Percentiles rank a stretch among this genome's conserved stretches.
These are phyloP conservation scores for Auricularia sp. DNA, from an alignment of 768 basidiomycete genomes.

Conservation along the genomic window DNA sequence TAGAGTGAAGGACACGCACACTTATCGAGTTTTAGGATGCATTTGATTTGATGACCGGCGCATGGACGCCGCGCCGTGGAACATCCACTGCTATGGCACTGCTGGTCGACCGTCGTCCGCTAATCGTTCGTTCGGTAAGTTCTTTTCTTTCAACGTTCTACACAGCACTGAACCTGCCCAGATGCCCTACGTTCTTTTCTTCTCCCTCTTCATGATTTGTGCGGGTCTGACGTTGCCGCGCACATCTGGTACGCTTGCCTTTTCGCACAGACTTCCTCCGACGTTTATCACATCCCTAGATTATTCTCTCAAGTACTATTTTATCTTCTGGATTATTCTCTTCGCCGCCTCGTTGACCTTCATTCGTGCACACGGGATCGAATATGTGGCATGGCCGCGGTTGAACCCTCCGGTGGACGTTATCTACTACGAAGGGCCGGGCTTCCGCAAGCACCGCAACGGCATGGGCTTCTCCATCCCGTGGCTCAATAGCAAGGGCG, in stretches of 20 bases:
- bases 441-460: constrained; percentile 65
- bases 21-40: constrained; percentile 53
- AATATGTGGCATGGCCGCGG: constrained; percentile 92
- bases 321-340: constrained; percentile 67
- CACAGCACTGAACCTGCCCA: constrained; percentile 21
- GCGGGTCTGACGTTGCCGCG: constrained; percentile 81
- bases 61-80: constrained; percentile 76
- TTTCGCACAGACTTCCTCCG: background rate
- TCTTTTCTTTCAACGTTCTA: background rate
- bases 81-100: constrained; percentile 53
- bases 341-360: constrained; percentile 53
- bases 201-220: constrained; percentile 81
- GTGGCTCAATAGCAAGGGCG: constrained; percentile 23
- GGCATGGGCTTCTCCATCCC: constrained; percentile 53
- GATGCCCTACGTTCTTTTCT: constrained; percentile 76
- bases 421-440: constrained; percentile 84
- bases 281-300: constrained; percentile 34
- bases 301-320: constrained; percentile 78
- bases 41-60: constrained; percentile 87
- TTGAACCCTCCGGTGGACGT: constrained; percentile 66
- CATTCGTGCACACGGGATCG: constrained; percentile 78
- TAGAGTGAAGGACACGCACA: constrained; percentile 1
- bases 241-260: constrained; percentile 57
- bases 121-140: constrained; percentile 74
- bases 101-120: constrained; percentile 69